Evolutionary conservation across 257 asterid species (phyloP).

Genomic region (Eustoma russellianum): DNA sequence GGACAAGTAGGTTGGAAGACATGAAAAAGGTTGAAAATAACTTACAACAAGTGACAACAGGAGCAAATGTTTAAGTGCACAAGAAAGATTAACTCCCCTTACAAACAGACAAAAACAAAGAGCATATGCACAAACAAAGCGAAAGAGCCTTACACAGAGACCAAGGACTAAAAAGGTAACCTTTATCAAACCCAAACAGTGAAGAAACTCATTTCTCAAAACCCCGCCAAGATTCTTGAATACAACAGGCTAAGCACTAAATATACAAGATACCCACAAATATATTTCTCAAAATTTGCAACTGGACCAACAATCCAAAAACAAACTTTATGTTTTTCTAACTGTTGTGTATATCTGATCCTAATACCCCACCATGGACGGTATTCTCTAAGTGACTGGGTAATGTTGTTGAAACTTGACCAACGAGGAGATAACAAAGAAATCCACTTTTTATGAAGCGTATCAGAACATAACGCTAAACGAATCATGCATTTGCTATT

Average conservation of each 20-base stretch:
- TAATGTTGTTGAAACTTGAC: too few species aligned
- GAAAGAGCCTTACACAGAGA: background rate
- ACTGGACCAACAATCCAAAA: background rate
- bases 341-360: too few species aligned
- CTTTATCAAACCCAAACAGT: constrained; percentile 17
- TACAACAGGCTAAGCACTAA: background rate
- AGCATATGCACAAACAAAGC: background rate
- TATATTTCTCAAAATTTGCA: background rate
- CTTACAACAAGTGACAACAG: constrained; percentile 22
- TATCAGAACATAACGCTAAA: background rate
- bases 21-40: constrained; percentile 28
- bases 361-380: too few species aligned
- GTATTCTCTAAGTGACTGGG: too few species aligned
- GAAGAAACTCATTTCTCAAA: constrained; percentile 15
- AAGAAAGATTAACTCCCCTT: background rate
- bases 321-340: too few species aligned
- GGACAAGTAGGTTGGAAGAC: constrained; percentile 22
- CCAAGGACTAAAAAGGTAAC: constrained; percentile 14
- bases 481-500: background rate
- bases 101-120: background rate
- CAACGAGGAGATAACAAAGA: constrained; percentile 8
- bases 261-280: background rate
- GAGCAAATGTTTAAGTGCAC: background rate
- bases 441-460: constrained; percentile 1
- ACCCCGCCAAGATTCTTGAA: background rate